Evolutionary conservation across 2,329 filamentous ascomycete genomes (phyloP), one percentile per base, ranked within the genome.

Genomic region (Magnaporthales sp.): DNA sequence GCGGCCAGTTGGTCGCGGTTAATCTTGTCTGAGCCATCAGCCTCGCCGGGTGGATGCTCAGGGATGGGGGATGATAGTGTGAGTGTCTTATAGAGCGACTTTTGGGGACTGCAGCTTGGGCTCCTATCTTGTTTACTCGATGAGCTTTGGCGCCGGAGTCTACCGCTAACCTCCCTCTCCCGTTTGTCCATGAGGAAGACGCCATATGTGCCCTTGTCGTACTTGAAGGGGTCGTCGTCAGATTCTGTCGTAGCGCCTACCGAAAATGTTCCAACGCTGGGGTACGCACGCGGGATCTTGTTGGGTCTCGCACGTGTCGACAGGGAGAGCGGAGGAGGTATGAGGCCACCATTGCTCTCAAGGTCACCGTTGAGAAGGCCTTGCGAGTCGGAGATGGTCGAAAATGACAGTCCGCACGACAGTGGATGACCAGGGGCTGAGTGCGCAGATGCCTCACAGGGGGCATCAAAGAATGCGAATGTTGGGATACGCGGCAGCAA

Each of bases 161-260:
- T 77, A 27, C 70, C 75, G 66, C 79, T 83, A 15, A 83, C 75
- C 11, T 83, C 79, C 66, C 77, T 74, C 68, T 83, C 80, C 67
- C 75, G 76, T 1, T 75, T 73, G 4, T 76, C 72, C 8, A 76
- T 73, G 9, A 81, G 70, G 54, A 79, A 79, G 10, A 74, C 67
- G 15, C 73, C 75, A 68, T 80, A 80, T 1, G 73, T 68, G 9
- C 75, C 74, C 38, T 72, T 74, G 69, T 83, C 81, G 68, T 82
- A 84, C 63, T 75, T 75, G 72, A 84, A 84, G 0, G 79, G 81
- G 56, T 83, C 80, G 0, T 75, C 72, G 32, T 76, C 76, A 0
- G 77, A 79, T 6, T 74, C 77, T 29, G 75, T 76, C 3, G 73
- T 74, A 10, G 69, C 71, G 5, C 67, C 69, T 10, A 73, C 72